Base-by-base conservation (phyloP, 2,329 filamentous ascomycete species). In the Trichoderma sp. region DNA sequence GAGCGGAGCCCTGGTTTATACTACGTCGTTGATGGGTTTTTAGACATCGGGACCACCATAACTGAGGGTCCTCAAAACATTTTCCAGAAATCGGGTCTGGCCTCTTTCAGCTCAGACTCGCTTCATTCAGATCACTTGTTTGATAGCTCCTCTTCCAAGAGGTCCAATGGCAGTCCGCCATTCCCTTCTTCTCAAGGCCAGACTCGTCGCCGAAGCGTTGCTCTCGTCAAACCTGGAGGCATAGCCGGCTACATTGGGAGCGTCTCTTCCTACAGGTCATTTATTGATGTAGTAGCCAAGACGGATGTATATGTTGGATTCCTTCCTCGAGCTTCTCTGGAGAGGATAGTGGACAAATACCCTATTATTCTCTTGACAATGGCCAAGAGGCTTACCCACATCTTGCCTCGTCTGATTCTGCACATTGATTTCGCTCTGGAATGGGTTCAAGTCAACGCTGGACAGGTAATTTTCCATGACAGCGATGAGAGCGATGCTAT, bases 241-340 rank as follows among this genome's bases (percentile, higher is more conserved):
- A 86, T 99, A 43, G 95, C 96, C 64, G 96, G 96, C 0, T 99
- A 99, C 75, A 89, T 98, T 37, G 94, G 96, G 5, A 96, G 94
- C 0, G 91, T 99, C 21, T 97, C 96, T 2, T 97, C 94, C 0
- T 97, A 97, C 77, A 86, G 96, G 31, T 99, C 96, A 0, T 97
- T 98, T 77, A 96, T 97, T 24, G 95, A 98, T 76, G 94, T 99
- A 1, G 92, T 95, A 47, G 96, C 96, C 3, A 98, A 98, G 81
- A 99, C 96, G 0, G 96, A 99, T 80, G 96, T 98, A 2, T 98
- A 97, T 75, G 96, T 99, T 16, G 96, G 96, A 0, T 99, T 99
- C 73, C 83, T 99, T 14, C 96, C 96, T 0, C 87, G 94, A 35
- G 87, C 89, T 0, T 92, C 94, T 0, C 85, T 99, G 33, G 96